phyloP scores from a whole-genome alignment of 345 rosid genomes.

The Laguncularia racemosa region DNA sequence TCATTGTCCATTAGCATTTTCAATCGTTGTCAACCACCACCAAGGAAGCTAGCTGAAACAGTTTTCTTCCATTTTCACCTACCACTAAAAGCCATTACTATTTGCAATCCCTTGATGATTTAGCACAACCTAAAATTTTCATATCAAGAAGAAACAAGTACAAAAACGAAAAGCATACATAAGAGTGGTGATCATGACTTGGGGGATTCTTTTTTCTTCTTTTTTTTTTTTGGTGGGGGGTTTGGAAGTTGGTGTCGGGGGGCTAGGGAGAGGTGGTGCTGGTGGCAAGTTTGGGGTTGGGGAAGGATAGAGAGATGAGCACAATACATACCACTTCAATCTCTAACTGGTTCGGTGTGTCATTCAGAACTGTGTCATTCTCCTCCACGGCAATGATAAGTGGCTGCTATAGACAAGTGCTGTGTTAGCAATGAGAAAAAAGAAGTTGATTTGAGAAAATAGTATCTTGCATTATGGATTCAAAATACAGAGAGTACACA shows the following conservation, averaged over 20 bases:
- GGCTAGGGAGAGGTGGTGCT: too few relatives aligned
- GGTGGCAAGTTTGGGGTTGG: neutral
- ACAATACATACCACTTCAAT: conserved; percentile 38
- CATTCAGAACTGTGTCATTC: conserved; percentile 49
- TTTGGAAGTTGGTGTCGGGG: too few relatives aligned
- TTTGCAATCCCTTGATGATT: too few relatives aligned
- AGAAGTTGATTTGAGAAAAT: neutral
- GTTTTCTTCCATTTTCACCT: too few relatives aligned
- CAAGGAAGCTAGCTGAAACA: too few relatives aligned
- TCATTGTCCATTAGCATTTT: too few relatives aligned
- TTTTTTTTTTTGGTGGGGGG: too few relatives aligned
- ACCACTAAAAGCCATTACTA: too few relatives aligned
- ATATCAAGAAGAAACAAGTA: neutral
- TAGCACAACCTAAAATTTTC: too few relatives aligned
- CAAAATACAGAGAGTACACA: neutral
- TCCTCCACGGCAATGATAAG: conserved; percentile 53
- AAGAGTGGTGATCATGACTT: too few relatives aligned
- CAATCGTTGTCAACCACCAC: too few relatives aligned
- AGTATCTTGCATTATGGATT: neutral
- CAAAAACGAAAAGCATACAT: neutral
- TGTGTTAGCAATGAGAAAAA: neutral
- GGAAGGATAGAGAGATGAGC: neutral
- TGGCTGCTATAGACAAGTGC: conserved; percentile 20
- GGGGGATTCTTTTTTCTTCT: too few relatives aligned
- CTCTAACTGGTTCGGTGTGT: conserved; percentile 48